Conservation (phyloP, 2,329 filamentous ascomycete genomes). For the Venturia nashicola region DNA sequence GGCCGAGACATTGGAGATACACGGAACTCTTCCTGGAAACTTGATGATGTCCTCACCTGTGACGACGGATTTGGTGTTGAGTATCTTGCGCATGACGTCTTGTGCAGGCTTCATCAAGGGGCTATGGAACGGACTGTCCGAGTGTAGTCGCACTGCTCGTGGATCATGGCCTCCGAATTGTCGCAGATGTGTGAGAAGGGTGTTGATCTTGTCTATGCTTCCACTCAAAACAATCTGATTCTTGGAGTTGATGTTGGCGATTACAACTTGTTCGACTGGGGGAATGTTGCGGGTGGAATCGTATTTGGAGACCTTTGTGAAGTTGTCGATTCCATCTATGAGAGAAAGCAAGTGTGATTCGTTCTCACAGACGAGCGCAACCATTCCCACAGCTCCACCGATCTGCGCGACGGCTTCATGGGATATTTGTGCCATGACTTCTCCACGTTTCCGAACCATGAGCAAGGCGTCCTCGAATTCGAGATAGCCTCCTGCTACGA, state of each 20-base stretch:
- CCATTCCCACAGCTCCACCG: constrained; percentile 85
- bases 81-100: constrained; percentile 55
- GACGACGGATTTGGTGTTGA: constrained; percentile 43
- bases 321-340: constrained; percentile 64
- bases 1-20: constrained; percentile 77
- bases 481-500: constrained; percentile 75
- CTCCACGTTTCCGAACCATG: constrained; percentile 65
- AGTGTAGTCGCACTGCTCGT: constrained; percentile 72
- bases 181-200: constrained; percentile 69
- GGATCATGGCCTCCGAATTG: constrained; percentile 90
- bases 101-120: constrained; percentile 83
- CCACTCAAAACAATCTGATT: constrained; percentile 94
- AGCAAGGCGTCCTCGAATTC: constrained; percentile 64
- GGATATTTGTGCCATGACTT: constrained; percentile 72
- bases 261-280: constrained; percentile 73
- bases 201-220: constrained; percentile 69
- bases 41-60: constrained; percentile 52
- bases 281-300: constrained; percentile 57
- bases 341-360: constrained; percentile 59
- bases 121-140: constrained; percentile 82
- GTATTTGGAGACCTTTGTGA: constrained; percentile 59
- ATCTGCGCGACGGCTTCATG: constrained; percentile 49
- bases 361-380: constrained; percentile 73
- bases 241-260: constrained; percentile 90
- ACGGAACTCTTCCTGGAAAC: constrained; percentile 64